These are phyloP conservation scores for Cicer arietinum DNA, from an alignment of 306 rosid species.

Conservation along the genomic window DNA sequence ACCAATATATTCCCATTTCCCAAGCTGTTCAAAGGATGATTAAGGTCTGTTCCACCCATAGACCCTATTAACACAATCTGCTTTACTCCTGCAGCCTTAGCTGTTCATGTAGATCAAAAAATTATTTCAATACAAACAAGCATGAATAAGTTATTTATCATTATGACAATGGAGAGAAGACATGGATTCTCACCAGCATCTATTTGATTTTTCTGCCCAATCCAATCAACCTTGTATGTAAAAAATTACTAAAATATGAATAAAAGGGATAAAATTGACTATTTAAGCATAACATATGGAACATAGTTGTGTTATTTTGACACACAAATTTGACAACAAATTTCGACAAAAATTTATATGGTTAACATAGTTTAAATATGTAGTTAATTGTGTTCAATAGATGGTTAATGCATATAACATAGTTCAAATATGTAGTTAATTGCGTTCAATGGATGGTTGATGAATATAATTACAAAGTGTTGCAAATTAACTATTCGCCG, in stretches of 20 bases:
- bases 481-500: too few species aligned
- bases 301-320: too few species aligned
- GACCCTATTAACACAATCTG: conserved; percentile 96
- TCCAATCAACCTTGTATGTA: conserved; percentile 85
- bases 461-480: too few species aligned
- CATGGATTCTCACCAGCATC: conserved; percentile 68
- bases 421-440: too few species aligned
- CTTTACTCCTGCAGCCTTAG: conserved; percentile 91
- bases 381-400: too few species aligned
- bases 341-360: too few species aligned
- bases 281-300: conserved; percentile 1
- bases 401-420: too few species aligned
- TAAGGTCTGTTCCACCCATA: conserved; percentile 87
- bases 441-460: too few species aligned
- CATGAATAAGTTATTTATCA: background rate
- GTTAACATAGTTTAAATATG: too few species aligned
- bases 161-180: conserved; percentile 27
- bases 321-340: too few species aligned
- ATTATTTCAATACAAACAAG: conserved; percentile 29
- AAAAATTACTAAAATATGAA: conserved; percentile 38
- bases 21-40: conserved; percentile 81
- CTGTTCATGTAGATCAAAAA: conserved; percentile 53
- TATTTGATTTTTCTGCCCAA: conserved; percentile 94
- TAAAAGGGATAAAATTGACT: background rate
- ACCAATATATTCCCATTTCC: conserved; percentile 96